A percentile compares a stretch with the other conserved stretches of the same genome.
Conservation (phyloP, 306 rosid species). For the Begonia loranthoides region DNA sequence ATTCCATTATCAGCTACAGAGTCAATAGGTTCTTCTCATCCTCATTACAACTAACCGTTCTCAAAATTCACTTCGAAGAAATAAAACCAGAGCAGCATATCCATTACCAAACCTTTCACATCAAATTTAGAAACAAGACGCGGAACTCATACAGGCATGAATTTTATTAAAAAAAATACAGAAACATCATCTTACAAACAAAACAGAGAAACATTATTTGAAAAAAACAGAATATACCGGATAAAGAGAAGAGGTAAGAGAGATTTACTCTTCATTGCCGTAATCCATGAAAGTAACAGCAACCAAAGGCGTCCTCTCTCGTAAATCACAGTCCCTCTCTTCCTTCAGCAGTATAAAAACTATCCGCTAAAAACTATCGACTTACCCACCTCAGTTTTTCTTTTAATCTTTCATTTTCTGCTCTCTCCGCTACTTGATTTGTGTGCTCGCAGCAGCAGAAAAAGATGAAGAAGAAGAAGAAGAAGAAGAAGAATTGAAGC, state of each 20-base stretch:
- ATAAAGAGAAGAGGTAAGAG: constrained; percentile 10
- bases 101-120: background rate
- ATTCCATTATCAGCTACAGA: constrained; percentile 35
- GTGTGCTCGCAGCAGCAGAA: constrained; percentile 7
- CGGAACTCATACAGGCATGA: background rate
- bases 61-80: background rate
- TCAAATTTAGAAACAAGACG: background rate
- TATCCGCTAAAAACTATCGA: constrained; percentile 29
- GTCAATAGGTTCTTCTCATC: constrained; percentile 19
- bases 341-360: constrained; percentile 1
- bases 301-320: background rate
- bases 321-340: background rate
- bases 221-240: background rate
- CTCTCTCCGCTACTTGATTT: background rate
- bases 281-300: constrained; percentile 11
- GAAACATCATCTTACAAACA: background rate
- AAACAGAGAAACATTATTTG: background rate
- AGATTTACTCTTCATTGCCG: constrained; percentile 38
- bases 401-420: background rate
- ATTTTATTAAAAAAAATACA: background rate
- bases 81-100: background rate
- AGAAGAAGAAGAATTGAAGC: constrained; percentile 18
- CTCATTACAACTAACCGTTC: constrained; percentile 3
- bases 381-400: background rate
- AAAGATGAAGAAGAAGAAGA: constrained; percentile 14